phyloP scores from a whole-genome alignment of 495 filamentous ascomycete species.

The Coniosporium apollinis region DNA sequence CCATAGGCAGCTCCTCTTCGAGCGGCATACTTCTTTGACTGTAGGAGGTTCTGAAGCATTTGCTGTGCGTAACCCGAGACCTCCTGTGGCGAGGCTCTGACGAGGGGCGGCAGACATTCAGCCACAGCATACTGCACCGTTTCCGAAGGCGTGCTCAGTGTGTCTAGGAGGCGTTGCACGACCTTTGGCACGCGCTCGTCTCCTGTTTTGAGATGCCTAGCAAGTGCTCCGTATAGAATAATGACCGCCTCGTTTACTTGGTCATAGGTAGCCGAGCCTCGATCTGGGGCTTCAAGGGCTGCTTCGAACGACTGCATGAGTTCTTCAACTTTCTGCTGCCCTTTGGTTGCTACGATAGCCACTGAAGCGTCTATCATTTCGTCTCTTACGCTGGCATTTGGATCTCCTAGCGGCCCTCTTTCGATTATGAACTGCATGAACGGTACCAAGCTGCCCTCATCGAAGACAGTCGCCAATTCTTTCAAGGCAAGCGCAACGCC shows the following conservation, averaged over 20 bases:
- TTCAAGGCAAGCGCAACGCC: constrained; percentile 77
- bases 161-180: constrained; percentile 63
- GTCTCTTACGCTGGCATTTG: constrained; percentile 53
- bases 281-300: constrained; percentile 65
- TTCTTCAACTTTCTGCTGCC: constrained; percentile 63
- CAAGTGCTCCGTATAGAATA: constrained; percentile 87
- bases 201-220: constrained; percentile 65
- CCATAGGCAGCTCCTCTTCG: constrained; percentile 90
- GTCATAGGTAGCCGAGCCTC: constrained; percentile 59
- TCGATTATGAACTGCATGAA: constrained; percentile 79
- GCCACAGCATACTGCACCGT: constrained; percentile 92
- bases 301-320: constrained; percentile 84
- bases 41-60: constrained; percentile 60
- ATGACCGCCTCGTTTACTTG: constrained; percentile 91
- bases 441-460: constrained; percentile 46
- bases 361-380: constrained; percentile 93
- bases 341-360: constrained; percentile 59
- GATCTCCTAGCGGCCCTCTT: constrained; percentile 65
- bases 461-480: constrained; percentile 54
- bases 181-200: constrained; percentile 75
- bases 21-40: constrained; percentile 75
- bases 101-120: constrained; percentile 77
- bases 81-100: constrained; percentile 61
- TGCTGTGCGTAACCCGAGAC: constrained; percentile 63
- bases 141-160: constrained; percentile 89